Evolutionary conservation across 495 filamentous ascomycete species (phyloP), one percentile per base, ranked within the genome.

Genomic region (Cercophora sp.): DNA sequence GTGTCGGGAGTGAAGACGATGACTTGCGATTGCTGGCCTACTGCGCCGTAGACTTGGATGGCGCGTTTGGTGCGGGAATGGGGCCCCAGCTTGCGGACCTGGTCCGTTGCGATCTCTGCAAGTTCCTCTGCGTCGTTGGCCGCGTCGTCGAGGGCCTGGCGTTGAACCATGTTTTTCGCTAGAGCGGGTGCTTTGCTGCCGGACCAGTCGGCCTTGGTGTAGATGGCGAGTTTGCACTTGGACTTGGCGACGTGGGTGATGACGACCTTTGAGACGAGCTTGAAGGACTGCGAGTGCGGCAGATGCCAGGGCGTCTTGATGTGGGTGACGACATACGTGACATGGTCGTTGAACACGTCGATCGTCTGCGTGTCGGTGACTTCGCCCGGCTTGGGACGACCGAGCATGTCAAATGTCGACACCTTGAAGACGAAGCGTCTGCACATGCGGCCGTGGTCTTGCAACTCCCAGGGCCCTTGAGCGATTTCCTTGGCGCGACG

Each of bases 311-410:
- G 91, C 0, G 82, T 87, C 60, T 89, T 89, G 54, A 83, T 82
- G 64, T 96, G 88, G 11, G 88, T 90, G 40, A 97, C 79, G 32
- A 96, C 89, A 67, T 98, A 98, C 66, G 91, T 96, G 37, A 97
- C 78, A 64, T 97, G 92, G 56, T 97, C 94, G 67, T 91, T 95
- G 59, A 88, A 81, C 18, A 95, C 79, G 48, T 98, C 93, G 51
- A 98, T 89, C 54, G 86, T 82, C 64, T 98, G 93, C 57, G 87
- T 83, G 68, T 97, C 93, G 2, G 79, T 77, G 29, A 96, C 81
- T 43, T 82, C 79, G 54, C 75, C 75, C 42, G 78, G 70, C 47
- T 75, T 77, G 60, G 65, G 59, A 60, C 71, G 77, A 73, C 88
- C 80, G 24, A 93, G 69, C 48, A 85, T 68, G 62, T 86, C 80